phyloP scores from a whole-genome alignment of 177 flowering plant species.

The Tripterygium wilfordii region DNA sequence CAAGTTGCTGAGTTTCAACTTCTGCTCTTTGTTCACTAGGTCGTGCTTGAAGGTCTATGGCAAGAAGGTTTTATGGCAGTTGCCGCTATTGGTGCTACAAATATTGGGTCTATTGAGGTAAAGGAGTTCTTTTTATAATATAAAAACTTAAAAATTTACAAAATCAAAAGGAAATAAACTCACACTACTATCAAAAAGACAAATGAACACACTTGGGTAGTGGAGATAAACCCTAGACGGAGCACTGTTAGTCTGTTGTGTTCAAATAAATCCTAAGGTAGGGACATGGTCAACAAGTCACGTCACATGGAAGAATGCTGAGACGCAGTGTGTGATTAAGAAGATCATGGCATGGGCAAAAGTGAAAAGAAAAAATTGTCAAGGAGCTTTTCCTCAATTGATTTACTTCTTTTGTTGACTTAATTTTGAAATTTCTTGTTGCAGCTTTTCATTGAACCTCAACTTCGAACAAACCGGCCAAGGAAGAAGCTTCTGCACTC shows the following conservation, averaged over 20 bases:
- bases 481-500: slow-evolving; percentile 45
- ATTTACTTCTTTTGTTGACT: not conserved
- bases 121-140: not conserved
- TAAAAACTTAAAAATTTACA: not conserved
- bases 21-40: slow-evolving; percentile 31
- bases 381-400: too few relatives aligned
- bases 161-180: too few relatives aligned
- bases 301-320: too few relatives aligned
- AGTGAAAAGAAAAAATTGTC: too few relatives aligned
- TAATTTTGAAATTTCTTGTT: slow-evolving; percentile 3
- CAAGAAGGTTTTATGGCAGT: slow-evolving; percentile 86
- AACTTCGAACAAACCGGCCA: slow-evolving; percentile 71
- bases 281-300: too few relatives aligned
- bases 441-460: slow-evolving; percentile 89
- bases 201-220: too few relatives aligned
- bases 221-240: too few relatives aligned
- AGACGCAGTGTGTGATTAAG: too few relatives aligned
- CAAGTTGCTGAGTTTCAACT: not conserved
- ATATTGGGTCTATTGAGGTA: slow-evolving; percentile 93
- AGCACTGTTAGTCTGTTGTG: too few relatives aligned
- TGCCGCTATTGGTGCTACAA: slow-evolving; percentile 95
- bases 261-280: too few relatives aligned
- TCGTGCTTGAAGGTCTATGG: slow-evolving; percentile 96
- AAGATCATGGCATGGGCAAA: too few relatives aligned
- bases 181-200: too few relatives aligned